Percentiles rank a stretch among this genome's conserved stretches.
Evolutionary conservation across 805 yeast species (phyloP).

Genomic region (Phaffomyces antillensis): DNA sequence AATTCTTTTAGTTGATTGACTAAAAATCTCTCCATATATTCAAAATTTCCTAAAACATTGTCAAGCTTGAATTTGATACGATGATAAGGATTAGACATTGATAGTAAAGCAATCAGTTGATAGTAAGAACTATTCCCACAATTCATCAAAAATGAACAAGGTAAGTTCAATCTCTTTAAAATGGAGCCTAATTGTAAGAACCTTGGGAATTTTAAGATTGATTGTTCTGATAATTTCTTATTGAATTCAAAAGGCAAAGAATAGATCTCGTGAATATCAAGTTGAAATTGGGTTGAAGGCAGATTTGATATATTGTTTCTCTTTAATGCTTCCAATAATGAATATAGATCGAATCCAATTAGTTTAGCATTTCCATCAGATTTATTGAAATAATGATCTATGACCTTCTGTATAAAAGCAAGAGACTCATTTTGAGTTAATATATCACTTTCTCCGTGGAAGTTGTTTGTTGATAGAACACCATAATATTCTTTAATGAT

Average conservation of each 20-base stretch:
- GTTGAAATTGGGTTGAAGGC: neutral
- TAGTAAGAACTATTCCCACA: slow-evolving; percentile 16
- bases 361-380: neutral
- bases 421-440: slow-evolving; percentile 7
- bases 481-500: slow-evolving; percentile 16
- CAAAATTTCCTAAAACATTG: slow-evolving; percentile 8
- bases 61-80: slow-evolving; percentile 12
- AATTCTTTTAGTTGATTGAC: slow-evolving; percentile 4
- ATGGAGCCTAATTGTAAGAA: slow-evolving; percentile 9
- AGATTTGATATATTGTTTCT: neutral
- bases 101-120: slow-evolving; percentile 8
- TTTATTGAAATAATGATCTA: neutral
- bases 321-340: neutral
- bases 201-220: neutral
- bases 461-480: slow-evolving; percentile 15
- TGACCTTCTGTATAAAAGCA: neutral
- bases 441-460: slow-evolving; percentile 14
- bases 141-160: slow-evolving; percentile 10
- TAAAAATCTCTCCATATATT: slow-evolving; percentile 10
- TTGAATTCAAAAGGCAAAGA: slow-evolving; percentile 9
- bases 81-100: slow-evolving; percentile 15
- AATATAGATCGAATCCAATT: neutral
- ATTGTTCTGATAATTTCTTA: neutral
- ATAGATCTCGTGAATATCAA: slow-evolving; percentile 13
- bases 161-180: slow-evolving; percentile 12